Conservation (phyloP, 1,284 basidiomycete species). For the Pterula multifida region DNA sequence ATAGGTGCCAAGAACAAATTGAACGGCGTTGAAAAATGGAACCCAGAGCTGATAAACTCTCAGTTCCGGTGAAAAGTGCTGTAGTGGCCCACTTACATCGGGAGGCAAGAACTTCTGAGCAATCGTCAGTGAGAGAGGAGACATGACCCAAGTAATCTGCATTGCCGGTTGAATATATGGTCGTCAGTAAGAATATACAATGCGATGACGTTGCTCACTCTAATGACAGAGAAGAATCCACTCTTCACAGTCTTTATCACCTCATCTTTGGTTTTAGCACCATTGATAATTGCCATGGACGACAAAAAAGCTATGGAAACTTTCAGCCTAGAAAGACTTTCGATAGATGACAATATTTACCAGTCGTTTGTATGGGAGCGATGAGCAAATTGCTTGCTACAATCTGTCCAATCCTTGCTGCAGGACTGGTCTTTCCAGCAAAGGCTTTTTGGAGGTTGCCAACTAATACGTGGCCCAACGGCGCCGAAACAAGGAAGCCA, state of each 20-base stretch:
- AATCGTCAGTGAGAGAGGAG: conserved; percentile 57
- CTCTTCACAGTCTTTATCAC: conserved; percentile 61
- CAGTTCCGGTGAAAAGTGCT: too few species aligned
- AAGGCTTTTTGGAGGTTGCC: conserved; percentile 66
- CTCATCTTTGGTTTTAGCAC: conserved; percentile 57
- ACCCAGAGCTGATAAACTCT: conserved; percentile 60
- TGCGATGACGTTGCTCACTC: conserved; percentile 28
- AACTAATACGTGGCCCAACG: conserved; percentile 66
- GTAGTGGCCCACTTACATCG: conserved; percentile 42
- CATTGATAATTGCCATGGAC: conserved; percentile 79
- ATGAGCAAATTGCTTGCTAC: conserved; percentile 70
- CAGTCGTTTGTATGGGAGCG: conserved; percentile 64
- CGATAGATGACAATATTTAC: conserved; percentile 27
- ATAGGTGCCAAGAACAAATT: conserved; percentile 56
- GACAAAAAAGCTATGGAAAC: conserved; percentile 43
- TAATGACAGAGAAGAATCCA: conserved; percentile 67
- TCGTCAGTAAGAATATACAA: conserved; percentile 1
- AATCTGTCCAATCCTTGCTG: conserved; percentile 64
- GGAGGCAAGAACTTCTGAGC: conserved; percentile 68
- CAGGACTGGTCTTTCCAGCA: conserved; percentile 58
- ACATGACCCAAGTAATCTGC: conserved; percentile 62
- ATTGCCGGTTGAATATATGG: conserved; percentile 5
- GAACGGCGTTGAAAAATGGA: conserved; percentile 61
- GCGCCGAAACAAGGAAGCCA: conserved; percentile 79
- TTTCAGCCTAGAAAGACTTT: background rate